Percentiles rank a stretch among this genome's conserved stretches.
phyloP scores from a whole-genome alignment of 257 asterid species.

The Solanum arcanum region DNA sequence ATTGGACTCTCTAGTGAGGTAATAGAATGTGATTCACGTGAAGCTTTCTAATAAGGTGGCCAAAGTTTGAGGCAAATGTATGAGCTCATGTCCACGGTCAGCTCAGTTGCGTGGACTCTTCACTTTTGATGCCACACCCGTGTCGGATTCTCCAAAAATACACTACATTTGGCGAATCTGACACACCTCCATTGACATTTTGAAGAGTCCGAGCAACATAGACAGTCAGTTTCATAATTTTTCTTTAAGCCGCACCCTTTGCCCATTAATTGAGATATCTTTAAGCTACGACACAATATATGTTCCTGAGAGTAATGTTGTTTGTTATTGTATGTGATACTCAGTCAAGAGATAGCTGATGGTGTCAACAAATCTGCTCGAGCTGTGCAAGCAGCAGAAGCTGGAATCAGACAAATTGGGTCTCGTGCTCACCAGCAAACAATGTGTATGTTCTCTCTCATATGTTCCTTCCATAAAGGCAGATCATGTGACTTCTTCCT shows the following conservation, averaged over 20 bases:
- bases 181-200: no score
- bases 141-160: no score
- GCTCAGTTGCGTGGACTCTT: not conserved
- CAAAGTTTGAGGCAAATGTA: not conserved
- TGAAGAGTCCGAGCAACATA: no score
- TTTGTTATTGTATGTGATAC: conserved; percentile 9
- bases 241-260: not conserved
- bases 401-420: conserved; percentile 79
- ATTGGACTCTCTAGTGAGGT: not conserved
- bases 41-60: not conserved
- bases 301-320: not conserved
- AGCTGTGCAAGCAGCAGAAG: conserved; percentile 91
- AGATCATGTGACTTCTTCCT: not conserved
- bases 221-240: not conserved
- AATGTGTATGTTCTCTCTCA: conserved; percentile 43
- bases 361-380: conserved; percentile 87
- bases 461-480: not conserved
- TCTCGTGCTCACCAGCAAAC: conserved; percentile 74
- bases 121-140: no score
- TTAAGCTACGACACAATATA: not conserved
- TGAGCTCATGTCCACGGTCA: not conserved
- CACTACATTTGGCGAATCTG: no score
- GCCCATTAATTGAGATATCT: not conserved
- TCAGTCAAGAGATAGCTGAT: conserved; percentile 82
- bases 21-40: not conserved